These are phyloP conservation scores for Albatrellus sp. DNA, from an alignment of 1,284 basidiomycete species.

Conservation along the genomic window DNA sequence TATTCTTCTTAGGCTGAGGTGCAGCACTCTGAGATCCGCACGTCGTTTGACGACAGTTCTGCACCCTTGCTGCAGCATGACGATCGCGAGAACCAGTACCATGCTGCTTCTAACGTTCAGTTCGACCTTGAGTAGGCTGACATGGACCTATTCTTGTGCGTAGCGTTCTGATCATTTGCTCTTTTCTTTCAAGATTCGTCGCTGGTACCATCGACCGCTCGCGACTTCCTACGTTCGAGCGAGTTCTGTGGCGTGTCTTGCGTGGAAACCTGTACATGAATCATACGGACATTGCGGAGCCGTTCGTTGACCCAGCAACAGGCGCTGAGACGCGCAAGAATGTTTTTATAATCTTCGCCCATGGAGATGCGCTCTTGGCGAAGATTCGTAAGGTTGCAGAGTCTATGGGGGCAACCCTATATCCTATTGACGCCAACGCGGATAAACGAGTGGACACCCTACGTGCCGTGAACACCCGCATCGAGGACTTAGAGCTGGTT, in stretches of 20 bases:
- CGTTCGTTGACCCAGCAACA: slow-evolving; percentile 80
- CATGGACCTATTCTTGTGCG: slow-evolving; percentile 13
- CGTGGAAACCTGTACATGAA: slow-evolving; percentile 99
- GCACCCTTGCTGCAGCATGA: slow-evolving; percentile 89
- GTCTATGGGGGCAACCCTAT: slow-evolving; percentile 95
- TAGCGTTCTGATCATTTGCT: slow-evolving; percentile 1
- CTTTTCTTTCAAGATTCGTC: slow-evolving; percentile 57
- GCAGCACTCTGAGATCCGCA: slow-evolving; percentile 69
- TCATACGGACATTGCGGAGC: slow-evolving; percentile 90
- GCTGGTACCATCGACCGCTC: slow-evolving; percentile 93
- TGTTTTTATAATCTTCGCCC: slow-evolving; percentile 99
- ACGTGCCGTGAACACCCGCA: slow-evolving; percentile 76
- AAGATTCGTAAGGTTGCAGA: slow-evolving; percentile 99
- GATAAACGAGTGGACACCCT: slow-evolving; percentile 88
- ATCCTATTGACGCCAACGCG: slow-evolving; percentile 90
- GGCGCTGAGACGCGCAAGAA: slow-evolving; percentile 87
- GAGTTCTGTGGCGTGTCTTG: slow-evolving; percentile 95
- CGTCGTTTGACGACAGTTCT: slow-evolving; percentile 87
- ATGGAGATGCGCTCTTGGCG: slow-evolving; percentile 83
- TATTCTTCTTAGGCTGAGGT: slow-evolving; percentile 53
- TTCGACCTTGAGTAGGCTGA: slow-evolving; percentile 77
- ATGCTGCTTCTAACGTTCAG: slow-evolving; percentile 33
- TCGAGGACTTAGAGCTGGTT: slow-evolving; percentile 89
- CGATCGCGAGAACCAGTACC: slow-evolving; percentile 63
- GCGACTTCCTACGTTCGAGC: slow-evolving; percentile 89